A percentile compares a stretch with the other conserved stretches of the same genome.
These are phyloP conservation scores for Termitomyces sp. DNA, from an alignment of 768 basidiomycete genomes.

Conservation along the genomic window DNA sequence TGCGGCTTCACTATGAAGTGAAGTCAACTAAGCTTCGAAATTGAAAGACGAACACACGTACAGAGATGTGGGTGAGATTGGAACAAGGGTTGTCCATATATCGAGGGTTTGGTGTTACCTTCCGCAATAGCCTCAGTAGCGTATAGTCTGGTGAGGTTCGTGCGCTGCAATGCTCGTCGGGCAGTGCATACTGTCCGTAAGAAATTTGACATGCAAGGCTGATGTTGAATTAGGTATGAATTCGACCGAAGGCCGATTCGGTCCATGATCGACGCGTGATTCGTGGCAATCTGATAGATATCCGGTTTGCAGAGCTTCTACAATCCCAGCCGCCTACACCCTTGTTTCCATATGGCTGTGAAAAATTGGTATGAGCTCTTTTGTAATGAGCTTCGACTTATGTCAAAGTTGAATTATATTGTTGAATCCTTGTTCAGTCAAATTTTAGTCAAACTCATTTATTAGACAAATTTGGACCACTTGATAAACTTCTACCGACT, in stretches of 20 bases:
- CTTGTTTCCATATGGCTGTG: too few species aligned
- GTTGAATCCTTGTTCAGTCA: too few species aligned
- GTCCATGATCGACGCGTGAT: too few species aligned
- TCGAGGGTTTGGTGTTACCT: constrained; percentile 61
- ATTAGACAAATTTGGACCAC: too few species aligned
- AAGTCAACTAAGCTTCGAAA: background rate
- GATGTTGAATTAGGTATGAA: background rate
- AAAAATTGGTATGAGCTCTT: too few species aligned
- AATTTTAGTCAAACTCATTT: too few species aligned
- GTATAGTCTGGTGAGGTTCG: constrained; percentile 9
- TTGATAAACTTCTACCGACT: too few species aligned
- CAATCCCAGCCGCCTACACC: too few species aligned
- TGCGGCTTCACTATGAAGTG: constrained; percentile 39
- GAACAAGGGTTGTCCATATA: constrained; percentile 74
- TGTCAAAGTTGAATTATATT: too few species aligned
- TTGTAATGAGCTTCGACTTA: too few species aligned
- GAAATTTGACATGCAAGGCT: constrained; percentile 13
- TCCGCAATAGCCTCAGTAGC: constrained; percentile 15
- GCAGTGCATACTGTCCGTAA: constrained; percentile 7
- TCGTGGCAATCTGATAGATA: background rate
- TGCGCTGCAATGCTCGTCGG: constrained; percentile 10
- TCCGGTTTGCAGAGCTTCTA: background rate
- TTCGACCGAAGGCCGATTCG: background rate
- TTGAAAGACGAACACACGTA: constrained; percentile 23
- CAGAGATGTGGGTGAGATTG: constrained; percentile 80